Base-by-base conservation (phyloP, 2,329 filamentous ascomycete species). In the Grosmannia serpens region DNA sequence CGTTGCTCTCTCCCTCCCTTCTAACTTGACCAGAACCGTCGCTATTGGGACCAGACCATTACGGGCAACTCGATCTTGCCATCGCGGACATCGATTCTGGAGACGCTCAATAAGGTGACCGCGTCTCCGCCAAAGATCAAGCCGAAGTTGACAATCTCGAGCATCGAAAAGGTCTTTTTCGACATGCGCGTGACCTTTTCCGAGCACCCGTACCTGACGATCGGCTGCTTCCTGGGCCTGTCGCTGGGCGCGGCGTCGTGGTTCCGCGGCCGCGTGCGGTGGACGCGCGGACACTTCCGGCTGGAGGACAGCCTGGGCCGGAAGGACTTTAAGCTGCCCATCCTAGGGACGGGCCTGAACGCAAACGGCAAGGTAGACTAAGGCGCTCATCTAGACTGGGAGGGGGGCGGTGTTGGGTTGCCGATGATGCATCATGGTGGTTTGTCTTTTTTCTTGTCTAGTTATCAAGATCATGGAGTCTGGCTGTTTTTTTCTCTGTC, bases 41-140 rank as follows among this genome's bases (percentile, higher is more conserved):
- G 88, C 63, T 99, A 95, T 75, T 99, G 94, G 94, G 94, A 99
- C 69, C 84, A 80, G 35, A 96, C 91, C 53, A 86, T 87, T 61
- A 94, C 89, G 3, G 92, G 91, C 64, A 92, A 94, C 71, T 83
- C 87, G 62, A 97, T 99, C 68, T 85, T 91, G 65, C 87, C 91
- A 57, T 94, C 88, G 29, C 87, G 94, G 62, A 92, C 90, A 4
- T 91, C 88, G 4, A 96, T 96, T 68, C 83, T 96, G 62, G 91
- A 96, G 73, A 95, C 91, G 17, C 77, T 91, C 58, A 81, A 82
- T 66, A 87, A 88, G 68, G 80, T 90, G 61, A 82, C 87, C 11
- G 76, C 81, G 27, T 82, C 80, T 54, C 86, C 86, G 54, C 81
- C 87, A 53, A 83, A 85, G 68, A 87, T 95, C 70, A 80, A 82